Evolutionary conservation across 2,329 filamentous ascomycete genomes (phyloP).

Genomic region (Emmonsia crescens): DNA sequence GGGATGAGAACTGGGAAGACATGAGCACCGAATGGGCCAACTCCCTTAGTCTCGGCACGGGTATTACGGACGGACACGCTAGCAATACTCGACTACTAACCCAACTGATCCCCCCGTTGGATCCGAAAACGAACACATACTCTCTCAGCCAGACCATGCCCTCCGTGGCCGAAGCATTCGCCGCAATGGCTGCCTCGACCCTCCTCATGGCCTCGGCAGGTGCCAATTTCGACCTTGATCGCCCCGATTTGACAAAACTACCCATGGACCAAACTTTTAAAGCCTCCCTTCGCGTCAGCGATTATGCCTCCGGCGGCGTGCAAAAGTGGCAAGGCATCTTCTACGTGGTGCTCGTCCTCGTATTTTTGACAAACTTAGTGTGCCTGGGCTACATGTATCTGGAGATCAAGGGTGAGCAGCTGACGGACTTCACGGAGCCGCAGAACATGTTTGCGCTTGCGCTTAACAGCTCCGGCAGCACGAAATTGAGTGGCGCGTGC

Average conservation of each 20-base stretch:
- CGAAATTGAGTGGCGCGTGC: constrained; percentile 44
- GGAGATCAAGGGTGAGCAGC: constrained; percentile 44
- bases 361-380: constrained; percentile 56
- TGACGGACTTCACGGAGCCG: constrained; percentile 71
- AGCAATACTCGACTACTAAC: constrained; percentile 50
- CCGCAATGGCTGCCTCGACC: constrained; percentile 57
- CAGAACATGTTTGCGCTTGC: constrained; percentile 63
- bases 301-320: constrained; percentile 59
- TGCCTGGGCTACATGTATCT: constrained; percentile 54
- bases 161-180: constrained; percentile 61
- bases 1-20: constrained; percentile 44
- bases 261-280: constrained; percentile 41
- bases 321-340: constrained; percentile 54
- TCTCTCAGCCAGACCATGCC: constrained; percentile 45
- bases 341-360: constrained; percentile 52
- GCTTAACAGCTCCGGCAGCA: constrained; percentile 51
- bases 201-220: constrained; percentile 50
- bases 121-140: constrained; percentile 19
- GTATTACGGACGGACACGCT: constrained; percentile 45
- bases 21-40: constrained; percentile 45
- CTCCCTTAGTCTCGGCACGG: constrained; percentile 47
- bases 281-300: constrained; percentile 51
- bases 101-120: constrained; percentile 39
- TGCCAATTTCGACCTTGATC: constrained; percentile 46
- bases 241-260: constrained; percentile 32